Evolutionary conservation across 2,329 filamentous ascomycete genomes (phyloP), one percentile per base, ranked within the genome.

Genomic region (Diaporthe eres): DNA sequence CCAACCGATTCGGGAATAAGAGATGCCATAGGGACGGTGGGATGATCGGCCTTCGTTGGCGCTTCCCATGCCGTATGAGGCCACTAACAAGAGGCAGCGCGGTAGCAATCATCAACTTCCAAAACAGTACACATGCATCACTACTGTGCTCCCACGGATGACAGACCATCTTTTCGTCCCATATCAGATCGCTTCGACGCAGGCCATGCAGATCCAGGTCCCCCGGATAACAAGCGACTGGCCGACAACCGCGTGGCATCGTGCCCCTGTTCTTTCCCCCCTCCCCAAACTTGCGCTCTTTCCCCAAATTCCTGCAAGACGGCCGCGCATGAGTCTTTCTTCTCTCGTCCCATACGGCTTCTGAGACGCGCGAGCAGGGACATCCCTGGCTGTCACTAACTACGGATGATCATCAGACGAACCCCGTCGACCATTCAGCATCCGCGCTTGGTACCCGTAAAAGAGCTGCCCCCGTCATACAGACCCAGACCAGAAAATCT

Each of bases 341-440:
- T 39, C 34, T 55, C n/a, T 55, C 17, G 49, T 70, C n/a, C 34
- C 31, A 42, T 28, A 39, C 47, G 49, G 65, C 65, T 55, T 55
- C 65, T 55, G 65, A 70, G 65, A 70, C 65, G 49, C 63, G 34
- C 49, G 65, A 53, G 25, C 65, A 55, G 65, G 65, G 65, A 42
- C 22, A 70, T 70, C 65, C 65, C 65, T 70, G 65, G 65, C 65
- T 70, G 65, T 70, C 65, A 70, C 49, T 42, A 53, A 70, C 34
- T 31, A 42, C 65, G 65, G 65, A 55, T 70, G 65, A 70, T 70
- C 65, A 70, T 70, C 65, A 42, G 65, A 70, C 65, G 65, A 70
- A 70, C 65, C 65, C 49, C 65, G 49, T 51, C 49, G 65, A 42
- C 65, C 65, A 70, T 25, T 55, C 65, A 70, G 49, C 65, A 37